A percentile compares a stretch with the other conserved stretches of the same genome.
Evolutionary conservation across 2,329 filamentous ascomycete species (phyloP).

Genomic region (Aureobasidium sp.): DNA sequence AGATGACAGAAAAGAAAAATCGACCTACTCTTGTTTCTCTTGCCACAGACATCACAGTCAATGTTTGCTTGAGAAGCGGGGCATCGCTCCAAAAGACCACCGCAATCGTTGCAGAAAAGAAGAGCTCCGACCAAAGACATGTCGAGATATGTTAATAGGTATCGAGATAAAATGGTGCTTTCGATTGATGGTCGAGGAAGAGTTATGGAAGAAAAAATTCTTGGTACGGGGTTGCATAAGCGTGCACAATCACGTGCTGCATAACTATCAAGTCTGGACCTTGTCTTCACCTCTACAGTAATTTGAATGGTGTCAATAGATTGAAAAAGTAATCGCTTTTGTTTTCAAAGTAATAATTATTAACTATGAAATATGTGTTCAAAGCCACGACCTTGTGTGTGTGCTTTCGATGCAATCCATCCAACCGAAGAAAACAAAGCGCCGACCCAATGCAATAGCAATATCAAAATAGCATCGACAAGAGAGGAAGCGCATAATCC

Average conservation of each 20-base stretch:
- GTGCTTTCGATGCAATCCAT: neutral
- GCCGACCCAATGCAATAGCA: neutral
- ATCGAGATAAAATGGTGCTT: neutral
- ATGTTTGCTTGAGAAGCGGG: slow-evolving; percentile 66
- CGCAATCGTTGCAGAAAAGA: slow-evolving; percentile 88
- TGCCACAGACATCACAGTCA: slow-evolving; percentile 83
- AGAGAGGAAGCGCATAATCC: neutral
- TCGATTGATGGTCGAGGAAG: neutral
- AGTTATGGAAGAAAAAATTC: slow-evolving; percentile 8
- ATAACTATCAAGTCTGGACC: neutral
- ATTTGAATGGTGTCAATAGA: neutral
- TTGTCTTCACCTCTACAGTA: neutral
- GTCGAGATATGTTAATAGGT: neutral
- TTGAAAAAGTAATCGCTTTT: neutral
- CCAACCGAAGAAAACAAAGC: neutral
- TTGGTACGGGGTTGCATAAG: neutral
- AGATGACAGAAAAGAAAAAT: neutral
- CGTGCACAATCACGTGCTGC: slow-evolving; percentile 3
- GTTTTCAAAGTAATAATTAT: neutral
- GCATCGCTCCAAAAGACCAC: slow-evolving; percentile 76
- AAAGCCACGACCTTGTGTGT: neutral
- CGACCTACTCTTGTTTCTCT: slow-evolving; percentile 66
- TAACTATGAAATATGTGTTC: neutral
- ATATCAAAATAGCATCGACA: neutral
- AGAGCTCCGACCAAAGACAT: slow-evolving; percentile 90